These are phyloP conservation scores for Diaporthe helianthi DNA, from an alignment of 2,329 filamentous ascomycete species.

Conservation along the genomic window DNA sequence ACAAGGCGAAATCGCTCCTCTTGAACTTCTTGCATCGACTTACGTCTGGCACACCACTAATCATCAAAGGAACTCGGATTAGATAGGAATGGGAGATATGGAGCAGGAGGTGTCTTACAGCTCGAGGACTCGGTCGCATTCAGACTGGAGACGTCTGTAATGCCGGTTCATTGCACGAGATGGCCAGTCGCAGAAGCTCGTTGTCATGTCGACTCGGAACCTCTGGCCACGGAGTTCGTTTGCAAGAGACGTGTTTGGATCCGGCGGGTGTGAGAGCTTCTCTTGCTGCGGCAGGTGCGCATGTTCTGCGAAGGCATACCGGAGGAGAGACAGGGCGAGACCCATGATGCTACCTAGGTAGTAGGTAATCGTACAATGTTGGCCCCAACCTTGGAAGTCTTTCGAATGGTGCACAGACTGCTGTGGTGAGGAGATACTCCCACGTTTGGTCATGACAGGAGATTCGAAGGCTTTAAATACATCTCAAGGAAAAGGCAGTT, in stretches of 20 bases:
- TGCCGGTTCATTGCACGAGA: conserved; percentile 14
- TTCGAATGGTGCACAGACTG: background rate
- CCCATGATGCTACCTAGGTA: no score
- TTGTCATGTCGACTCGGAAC: conserved; percentile 34
- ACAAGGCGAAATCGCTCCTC: conserved; percentile 43
- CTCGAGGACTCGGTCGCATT: conserved; percentile 27
- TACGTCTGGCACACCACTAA: conserved; percentile 42
- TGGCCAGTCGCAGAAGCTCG: conserved; percentile 30
- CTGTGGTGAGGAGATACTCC: background rate
- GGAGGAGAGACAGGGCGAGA: background rate
- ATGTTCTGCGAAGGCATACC: background rate
- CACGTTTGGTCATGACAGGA: background rate
- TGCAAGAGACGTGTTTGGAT: conserved; percentile 27
- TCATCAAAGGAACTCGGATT: conserved; percentile 26
- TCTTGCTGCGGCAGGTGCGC: background rate
- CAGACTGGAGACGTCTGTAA: conserved; percentile 24
- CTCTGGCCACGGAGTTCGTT: conserved; percentile 29
- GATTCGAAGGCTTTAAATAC: background rate
- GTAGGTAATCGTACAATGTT: background rate
- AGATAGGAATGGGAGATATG: no score
- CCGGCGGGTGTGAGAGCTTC: background rate
- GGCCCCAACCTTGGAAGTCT: background rate
- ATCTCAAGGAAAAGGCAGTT: background rate
- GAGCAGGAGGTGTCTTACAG: background rate
- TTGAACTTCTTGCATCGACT: conserved; percentile 43